Conservation (phyloP, 352 stramenopile species). For the Phytophthora colocasiae region DNA sequence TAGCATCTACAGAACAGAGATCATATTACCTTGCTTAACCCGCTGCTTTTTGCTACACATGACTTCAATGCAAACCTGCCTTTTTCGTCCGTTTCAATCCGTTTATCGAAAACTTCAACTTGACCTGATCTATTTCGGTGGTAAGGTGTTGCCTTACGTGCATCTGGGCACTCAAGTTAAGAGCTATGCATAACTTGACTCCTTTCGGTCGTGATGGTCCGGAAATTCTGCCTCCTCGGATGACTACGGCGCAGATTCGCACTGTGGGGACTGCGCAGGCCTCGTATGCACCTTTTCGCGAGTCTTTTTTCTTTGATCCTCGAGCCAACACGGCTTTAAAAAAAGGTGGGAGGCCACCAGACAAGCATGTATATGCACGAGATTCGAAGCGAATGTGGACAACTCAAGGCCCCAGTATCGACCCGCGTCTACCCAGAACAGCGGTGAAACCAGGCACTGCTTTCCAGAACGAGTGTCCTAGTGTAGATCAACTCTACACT, state of each 20-base stretch:
- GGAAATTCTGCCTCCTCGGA: conserved; percentile 13
- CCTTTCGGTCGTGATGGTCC: conserved; percentile 14
- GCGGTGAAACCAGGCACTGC: conserved; percentile 62
- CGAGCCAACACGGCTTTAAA: conserved; percentile 56
- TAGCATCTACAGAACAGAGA: conserved; percentile 66
- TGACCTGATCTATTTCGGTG: conserved; percentile 34
- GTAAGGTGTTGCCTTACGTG: conserved; percentile 26
- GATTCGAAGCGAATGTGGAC: conserved; percentile 66
- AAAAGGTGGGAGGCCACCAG: conserved; percentile 42
- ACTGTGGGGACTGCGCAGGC: conserved; percentile 15
- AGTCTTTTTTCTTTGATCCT: conserved; percentile 71
- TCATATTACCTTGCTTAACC: conserved; percentile 67
- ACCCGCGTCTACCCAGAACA: conserved; percentile 59
- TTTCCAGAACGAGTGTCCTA: conserved; percentile 68
- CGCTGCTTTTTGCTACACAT: conserved; percentile 27
- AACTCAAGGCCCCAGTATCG: conserved; percentile 50
- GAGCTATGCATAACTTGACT: conserved; percentile 1
- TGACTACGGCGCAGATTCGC: conserved; percentile 24
- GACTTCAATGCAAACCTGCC: conserved; percentile 17
- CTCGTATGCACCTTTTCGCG: conserved; percentile 64
- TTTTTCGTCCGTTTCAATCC: neutral
- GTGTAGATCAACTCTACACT: conserved; percentile 75
- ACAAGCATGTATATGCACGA: conserved; percentile 37
- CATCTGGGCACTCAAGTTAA: neutral
- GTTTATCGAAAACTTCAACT: conserved; percentile 12